Evolutionary conservation across 345 rosid species (phyloP), one percentile per base, ranked within the genome.

Genomic region (Carallia pectinifolia): DNA sequence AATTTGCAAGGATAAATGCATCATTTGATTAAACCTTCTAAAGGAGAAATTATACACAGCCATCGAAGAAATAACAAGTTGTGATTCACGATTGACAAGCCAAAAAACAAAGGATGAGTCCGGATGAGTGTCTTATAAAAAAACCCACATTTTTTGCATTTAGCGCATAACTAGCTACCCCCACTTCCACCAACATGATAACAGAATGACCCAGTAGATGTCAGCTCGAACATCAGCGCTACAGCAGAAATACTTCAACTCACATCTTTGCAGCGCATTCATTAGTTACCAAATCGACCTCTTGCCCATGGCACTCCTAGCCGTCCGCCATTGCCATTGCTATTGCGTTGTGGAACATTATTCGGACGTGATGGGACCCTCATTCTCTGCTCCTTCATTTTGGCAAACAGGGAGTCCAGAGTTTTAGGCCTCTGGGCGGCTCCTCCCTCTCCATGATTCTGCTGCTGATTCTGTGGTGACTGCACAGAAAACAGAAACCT

Each of bases 351-450:
- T 50, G 19, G 56, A 38, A 18, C 52, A 68, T 76, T 84, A 69
- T 71, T 76, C 47, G 50, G 50, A 44, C 16, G 50, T 44, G 50
- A 44, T 9, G 80, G 62, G 64, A 65, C 80, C 74, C 54, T 86
- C 90, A 77, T 82, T 65, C 98, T 84, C 83, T 91, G 86, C 81
- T 93, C 96, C 76, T 88, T 88, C 97, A 93, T 84, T 78, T 80
- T 85, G n/a, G 98, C 97, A 85, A 93, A 93, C 40, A 87, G 76
- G 1, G 96, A 88, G 72, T 93, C 97, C 60, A 93, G 80, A 3
- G 98, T 93, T 48, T 88, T 85, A 58, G 94, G 85, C 84, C 81
- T 78, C 79, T 82, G 92, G 63, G 78, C 83, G 27, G 78, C 61
- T 48, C 70, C 80, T 29, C 50, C 73, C 71, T 74, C 83, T 40